Conservation (phyloP, 352 stramenopile genomes). For the Phytopythium oedochilum region DNA sequence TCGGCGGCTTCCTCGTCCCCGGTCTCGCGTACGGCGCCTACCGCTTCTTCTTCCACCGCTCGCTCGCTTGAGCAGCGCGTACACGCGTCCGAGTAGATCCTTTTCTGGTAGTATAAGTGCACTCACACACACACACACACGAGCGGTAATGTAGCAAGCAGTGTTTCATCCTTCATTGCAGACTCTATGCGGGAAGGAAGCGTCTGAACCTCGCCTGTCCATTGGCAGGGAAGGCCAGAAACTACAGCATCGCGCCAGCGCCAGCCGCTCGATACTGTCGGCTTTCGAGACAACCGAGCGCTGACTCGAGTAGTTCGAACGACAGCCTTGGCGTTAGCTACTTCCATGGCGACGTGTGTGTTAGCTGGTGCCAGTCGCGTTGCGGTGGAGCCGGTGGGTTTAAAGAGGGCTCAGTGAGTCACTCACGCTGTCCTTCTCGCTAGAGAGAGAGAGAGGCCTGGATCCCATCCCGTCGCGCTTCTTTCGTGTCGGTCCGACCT, state of each 20-base stretch:
- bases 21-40: constrained; percentile 26
- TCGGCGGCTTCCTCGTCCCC: constrained; percentile 27
- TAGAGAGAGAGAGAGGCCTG: background rate
- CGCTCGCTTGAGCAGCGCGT: constrained; percentile 9
- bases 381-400: background rate
- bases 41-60: constrained; percentile 17
- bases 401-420: background rate
- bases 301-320: no score
- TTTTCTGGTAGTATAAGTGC: no score
- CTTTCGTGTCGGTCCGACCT: background rate
- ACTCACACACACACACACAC: no score
- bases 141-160: no score
- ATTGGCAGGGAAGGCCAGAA: no score
- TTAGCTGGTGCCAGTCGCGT: background rate
- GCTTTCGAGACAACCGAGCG: no score
- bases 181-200: background rate
- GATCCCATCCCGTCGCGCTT: background rate
- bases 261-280: no score
- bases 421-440: background rate
- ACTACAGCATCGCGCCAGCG: no score
- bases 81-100: no score
- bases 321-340: no score
- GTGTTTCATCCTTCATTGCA: no score
- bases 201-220: background rate
- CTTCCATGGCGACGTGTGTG: no score